Evolutionary conservation across 2,329 filamentous ascomycete genomes (phyloP), one percentile per base, ranked within the genome.

Genomic region (Ceratocystis huliohia): DNA sequence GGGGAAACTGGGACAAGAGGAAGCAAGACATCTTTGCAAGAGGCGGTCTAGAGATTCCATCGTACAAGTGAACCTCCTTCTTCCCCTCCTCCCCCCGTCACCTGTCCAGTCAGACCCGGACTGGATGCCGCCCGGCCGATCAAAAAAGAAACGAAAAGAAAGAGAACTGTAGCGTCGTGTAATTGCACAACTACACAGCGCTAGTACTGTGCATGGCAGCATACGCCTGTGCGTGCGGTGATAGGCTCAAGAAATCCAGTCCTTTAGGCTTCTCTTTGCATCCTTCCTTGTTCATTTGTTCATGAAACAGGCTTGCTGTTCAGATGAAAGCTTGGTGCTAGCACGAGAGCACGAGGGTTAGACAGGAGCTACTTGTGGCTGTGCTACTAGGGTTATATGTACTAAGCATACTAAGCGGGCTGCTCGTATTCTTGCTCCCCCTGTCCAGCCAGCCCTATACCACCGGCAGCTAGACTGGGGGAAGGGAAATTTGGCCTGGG

Each of bases 1-100:
- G 45, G 45, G 45, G 22, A 59, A 59, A 59, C 15, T 59, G 56
- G 30, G 56, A 33, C 56, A 59, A 59, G 28, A 59, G 56, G 56
- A 59, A 59, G 28, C 56, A 33, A n/a, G 13, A 30, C 30, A 20
- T 6, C 28, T 41, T 33, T 28, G 15, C 53, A 59, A 59, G 56
- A 59, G 13, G 56, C 56, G 56, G 56, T 59, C 56, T 59, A 30
- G 56, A 59, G 17, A 20, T n/a, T 37, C 56, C 28, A 53, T 37
- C 7, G 17, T 37, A 59, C 8, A 37, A 33, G 7, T 10, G 17
- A 20, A 22, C n/a, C n/a, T n/a, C 48, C n/a, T 20, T 22, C 22
- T 53, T 22, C 22, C 22, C 48, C 17, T n/a, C n/a, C 30, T 33
- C 7, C 33, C 37, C 37, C 13, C 37, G 3, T 41, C 37, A 33